Evolutionary conservation across 768 basidiomycete genomes (phyloP).

Genomic region (Candolleomyces aberdarensis): DNA sequence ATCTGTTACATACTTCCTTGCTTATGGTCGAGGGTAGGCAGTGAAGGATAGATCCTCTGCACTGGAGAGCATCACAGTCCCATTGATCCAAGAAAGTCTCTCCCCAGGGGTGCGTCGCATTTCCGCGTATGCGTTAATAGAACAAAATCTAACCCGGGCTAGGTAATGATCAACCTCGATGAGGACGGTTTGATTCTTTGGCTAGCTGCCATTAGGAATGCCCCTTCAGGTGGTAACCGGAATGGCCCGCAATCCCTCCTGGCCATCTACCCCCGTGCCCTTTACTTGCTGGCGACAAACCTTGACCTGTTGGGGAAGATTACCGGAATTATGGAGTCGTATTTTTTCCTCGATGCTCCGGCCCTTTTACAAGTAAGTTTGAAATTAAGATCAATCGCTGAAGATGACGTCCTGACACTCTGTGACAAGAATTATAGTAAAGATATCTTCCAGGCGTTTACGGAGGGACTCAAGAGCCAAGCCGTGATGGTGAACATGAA

Average conservation of each 20-base stretch:
- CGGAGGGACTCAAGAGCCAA: constrained; percentile 46
- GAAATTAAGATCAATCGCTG: background rate
- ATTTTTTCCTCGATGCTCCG: constrained; percentile 67
- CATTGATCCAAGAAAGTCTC: constrained; percentile 64
- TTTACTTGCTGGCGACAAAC: constrained; percentile 61
- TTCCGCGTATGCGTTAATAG: background rate
- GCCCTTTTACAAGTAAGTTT: constrained; percentile 58
- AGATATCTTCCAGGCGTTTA: constrained; percentile 58
- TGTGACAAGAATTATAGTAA: constrained; percentile 44
- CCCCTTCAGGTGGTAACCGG: constrained; percentile 46
- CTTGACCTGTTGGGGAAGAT: constrained; percentile 72
- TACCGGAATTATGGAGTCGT: constrained; percentile 69
- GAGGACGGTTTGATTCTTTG: constrained; percentile 77
- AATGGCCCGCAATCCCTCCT: constrained; percentile 50
- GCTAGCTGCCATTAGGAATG: constrained; percentile 67
- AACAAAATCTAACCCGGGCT: constrained; percentile 12
- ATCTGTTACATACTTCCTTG: background rate
- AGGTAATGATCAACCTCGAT: constrained; percentile 72
- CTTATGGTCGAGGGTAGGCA: constrained; percentile 42
- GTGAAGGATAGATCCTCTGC: constrained; percentile 58
- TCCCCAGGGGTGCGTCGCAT: constrained; percentile 44
- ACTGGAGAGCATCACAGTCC: constrained; percentile 53
- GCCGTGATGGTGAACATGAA: constrained; percentile 54
- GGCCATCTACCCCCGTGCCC: constrained; percentile 61
- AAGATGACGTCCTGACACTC: background rate